Percentiles rank a stretch among this genome's conserved stretches.
phyloP scores from a whole-genome alignment of 1,139 yeast genomes.

The Pichia sp. region DNA sequence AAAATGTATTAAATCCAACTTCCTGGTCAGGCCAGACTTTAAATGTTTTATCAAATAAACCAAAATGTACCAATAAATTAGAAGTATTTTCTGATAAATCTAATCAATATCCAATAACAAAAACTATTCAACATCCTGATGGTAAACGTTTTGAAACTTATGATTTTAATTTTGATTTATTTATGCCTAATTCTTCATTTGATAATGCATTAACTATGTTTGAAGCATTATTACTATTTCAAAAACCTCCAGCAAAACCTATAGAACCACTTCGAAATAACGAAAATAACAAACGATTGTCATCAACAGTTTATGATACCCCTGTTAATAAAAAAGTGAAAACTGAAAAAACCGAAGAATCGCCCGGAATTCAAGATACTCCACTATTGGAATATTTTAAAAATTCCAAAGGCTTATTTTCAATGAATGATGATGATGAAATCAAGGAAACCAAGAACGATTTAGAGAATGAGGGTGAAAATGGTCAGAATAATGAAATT shows the following conservation, averaged over 20 bases:
- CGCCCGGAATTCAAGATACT: conserved; percentile 10
- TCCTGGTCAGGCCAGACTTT: conserved; percentile 66
- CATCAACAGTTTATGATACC: conserved; percentile 5
- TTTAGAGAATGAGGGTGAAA: not conserved
- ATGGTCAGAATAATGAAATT: not conserved
- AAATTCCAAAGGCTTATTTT: conserved; percentile 9
- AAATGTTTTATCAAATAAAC: conserved; percentile 20
- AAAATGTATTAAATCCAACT: conserved; percentile 51
- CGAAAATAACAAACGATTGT: not conserved
- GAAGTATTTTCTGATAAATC: conserved; percentile 23
- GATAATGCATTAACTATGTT: conserved; percentile 22
- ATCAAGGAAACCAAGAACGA: not conserved
- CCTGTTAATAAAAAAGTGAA: conserved; percentile 11
- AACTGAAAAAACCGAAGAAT: not conserved
- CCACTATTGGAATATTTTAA: conserved; percentile 15
- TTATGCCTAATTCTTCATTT: conserved; percentile 36
- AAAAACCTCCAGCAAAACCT: not conserved
- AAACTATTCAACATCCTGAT: conserved; percentile 41
- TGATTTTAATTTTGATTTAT: conserved; percentile 52
- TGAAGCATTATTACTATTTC: conserved; percentile 14
- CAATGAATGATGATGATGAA: conserved; percentile 5
- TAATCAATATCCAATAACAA: conserved; percentile 26
- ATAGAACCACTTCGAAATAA: too few relatives aligned
- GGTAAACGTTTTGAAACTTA: conserved; percentile 64
- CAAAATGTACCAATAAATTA: conserved; percentile 18